Conservation (phyloP, 352 stramenopile species). For the Phytophthora hybrid region DNA sequence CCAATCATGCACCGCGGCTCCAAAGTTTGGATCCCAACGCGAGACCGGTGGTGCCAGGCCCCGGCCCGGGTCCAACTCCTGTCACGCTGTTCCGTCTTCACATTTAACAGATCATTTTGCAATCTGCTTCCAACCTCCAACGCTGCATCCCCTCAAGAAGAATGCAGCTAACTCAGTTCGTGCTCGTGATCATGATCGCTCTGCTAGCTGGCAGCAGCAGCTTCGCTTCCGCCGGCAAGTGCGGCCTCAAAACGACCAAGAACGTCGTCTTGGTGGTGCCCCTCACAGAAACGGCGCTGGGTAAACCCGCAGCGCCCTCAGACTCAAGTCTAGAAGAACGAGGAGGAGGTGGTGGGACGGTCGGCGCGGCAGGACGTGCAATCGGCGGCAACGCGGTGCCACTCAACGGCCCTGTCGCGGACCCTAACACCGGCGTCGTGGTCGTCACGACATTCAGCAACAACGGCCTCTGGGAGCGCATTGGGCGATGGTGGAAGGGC, state of each 20-base stretch:
- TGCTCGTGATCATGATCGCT: constrained; percentile 16
- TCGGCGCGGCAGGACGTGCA: not conserved
- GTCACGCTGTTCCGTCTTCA: no score
- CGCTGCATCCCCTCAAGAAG: not conserved
- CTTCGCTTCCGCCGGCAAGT: constrained; percentile 5
- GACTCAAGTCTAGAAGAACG: no score
- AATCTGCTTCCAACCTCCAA: constrained; percentile 14
- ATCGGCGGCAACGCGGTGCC: constrained; percentile 4
- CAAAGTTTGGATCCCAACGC: no score
- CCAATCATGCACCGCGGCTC: no score
- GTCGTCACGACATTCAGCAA: constrained; percentile 16
- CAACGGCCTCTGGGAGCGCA: constrained; percentile 16
- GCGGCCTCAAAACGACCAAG: not conserved
- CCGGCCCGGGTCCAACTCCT: no score
- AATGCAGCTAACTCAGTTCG: constrained; percentile 17
- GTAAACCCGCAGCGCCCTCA: no score
- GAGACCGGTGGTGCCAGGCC: no score
- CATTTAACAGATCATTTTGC: constrained; percentile 6
- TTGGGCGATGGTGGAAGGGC: constrained; percentile 19
- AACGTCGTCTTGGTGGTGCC: no score
- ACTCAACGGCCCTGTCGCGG: not conserved
- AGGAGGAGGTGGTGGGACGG: no score
- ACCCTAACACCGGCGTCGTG: not conserved
- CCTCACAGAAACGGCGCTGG: no score
- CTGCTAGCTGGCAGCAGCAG: constrained; percentile 5